Evolutionary conservation across 192 early-diverging fungal species (phyloP).

Genomic region (Coemansia sp.): DNA sequence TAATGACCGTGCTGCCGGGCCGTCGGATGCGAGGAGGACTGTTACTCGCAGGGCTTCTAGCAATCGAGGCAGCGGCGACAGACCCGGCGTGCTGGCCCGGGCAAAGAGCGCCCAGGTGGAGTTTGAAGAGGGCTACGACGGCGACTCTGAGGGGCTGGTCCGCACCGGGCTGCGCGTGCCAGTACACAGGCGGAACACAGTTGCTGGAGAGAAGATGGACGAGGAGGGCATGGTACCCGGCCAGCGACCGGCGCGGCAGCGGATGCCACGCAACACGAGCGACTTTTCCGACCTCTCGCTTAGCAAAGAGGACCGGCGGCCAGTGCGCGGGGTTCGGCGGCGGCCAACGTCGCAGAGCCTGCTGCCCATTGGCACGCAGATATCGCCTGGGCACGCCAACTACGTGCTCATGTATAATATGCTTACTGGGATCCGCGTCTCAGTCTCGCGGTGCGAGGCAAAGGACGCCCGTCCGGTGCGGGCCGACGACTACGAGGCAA

Average conservation of each 20-base stretch:
- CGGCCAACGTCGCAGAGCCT: slow-evolving; percentile 22
- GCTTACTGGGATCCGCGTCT: slow-evolving; percentile 92
- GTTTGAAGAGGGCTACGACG: slow-evolving; percentile 41
- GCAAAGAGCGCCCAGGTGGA: slow-evolving; percentile 1
- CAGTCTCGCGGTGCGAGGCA: slow-evolving; percentile 79
- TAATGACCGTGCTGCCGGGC: too few species aligned
- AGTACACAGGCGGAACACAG: slow-evolving; percentile 45
- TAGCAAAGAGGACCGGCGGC: slow-evolving; percentile 28
- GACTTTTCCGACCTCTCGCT: slow-evolving; percentile 23
- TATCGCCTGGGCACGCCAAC: slow-evolving; percentile 91
- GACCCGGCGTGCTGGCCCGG: slow-evolving; percentile 4
- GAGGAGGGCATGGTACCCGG: slow-evolving; percentile 1
- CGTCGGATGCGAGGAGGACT: background rate
- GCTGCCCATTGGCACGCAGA: slow-evolving; percentile 65
- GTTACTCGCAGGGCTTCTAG: background rate
- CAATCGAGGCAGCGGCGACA: background rate
- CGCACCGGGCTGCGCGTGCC: slow-evolving; percentile 9
- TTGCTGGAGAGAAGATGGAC: slow-evolving; percentile 43
- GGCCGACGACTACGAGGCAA: slow-evolving; percentile 75
- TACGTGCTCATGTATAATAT: slow-evolving; percentile 98
- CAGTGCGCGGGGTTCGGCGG: slow-evolving; percentile 30
- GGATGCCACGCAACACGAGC: slow-evolving; percentile 37
- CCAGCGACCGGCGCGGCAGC: slow-evolving; percentile 10
- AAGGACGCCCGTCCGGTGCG: slow-evolving; percentile 70
- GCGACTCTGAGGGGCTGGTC: slow-evolving; percentile 35